phyloP scores from a whole-genome alignment of 2,329 filamentous ascomycete genomes.

The Aspergillus fumigatiaffinis region DNA sequence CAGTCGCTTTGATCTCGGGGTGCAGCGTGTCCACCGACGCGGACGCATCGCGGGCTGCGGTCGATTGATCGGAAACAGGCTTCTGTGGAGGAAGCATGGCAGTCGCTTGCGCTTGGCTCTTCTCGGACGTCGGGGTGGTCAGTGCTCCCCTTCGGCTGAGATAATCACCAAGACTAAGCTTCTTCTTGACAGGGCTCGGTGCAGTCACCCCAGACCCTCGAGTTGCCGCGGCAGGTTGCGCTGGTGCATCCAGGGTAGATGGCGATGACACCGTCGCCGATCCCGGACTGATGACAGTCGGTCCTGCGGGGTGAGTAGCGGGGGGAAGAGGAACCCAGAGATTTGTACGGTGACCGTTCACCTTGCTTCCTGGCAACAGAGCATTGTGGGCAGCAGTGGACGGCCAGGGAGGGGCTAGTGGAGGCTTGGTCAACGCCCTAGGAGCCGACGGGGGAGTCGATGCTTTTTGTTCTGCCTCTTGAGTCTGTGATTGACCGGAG shows the following conservation, averaged over 20 bases:
- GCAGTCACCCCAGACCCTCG: slow-evolving; percentile 31
- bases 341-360: slow-evolving; percentile 17
- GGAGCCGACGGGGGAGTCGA: not conserved
- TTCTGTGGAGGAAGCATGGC: slow-evolving; percentile 23
- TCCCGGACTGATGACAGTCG: slow-evolving; percentile 25
- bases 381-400: slow-evolving; percentile 37
- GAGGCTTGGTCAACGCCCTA: slow-evolving; percentile 17
- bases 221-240: slow-evolving; percentile 20
- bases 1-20: slow-evolving; percentile 7
- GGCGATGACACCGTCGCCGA: slow-evolving; percentile 27
- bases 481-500: slow-evolving; percentile 13
- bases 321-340: slow-evolving; percentile 29
- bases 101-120: slow-evolving; percentile 28
- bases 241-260: slow-evolving; percentile 22
- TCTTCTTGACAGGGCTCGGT: slow-evolving; percentile 49
- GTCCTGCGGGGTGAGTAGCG: slow-evolving; percentile 11
- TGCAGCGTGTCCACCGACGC: slow-evolving; percentile 8
- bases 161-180: slow-evolving; percentile 49
- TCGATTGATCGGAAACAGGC: slow-evolving; percentile 16
- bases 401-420: slow-evolving; percentile 30
- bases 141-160: slow-evolving; percentile 41
- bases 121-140: slow-evolving; percentile 40
- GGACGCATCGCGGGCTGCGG: slow-evolving; percentile 11
- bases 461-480: slow-evolving; percentile 1
- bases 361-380: slow-evolving; percentile 22